Percentiles rank a stretch among this genome's conserved stretches.
These are phyloP conservation scores for Wakefieldia striispora DNA, from an alignment of 768 basidiomycete species.

Conservation along the genomic window DNA sequence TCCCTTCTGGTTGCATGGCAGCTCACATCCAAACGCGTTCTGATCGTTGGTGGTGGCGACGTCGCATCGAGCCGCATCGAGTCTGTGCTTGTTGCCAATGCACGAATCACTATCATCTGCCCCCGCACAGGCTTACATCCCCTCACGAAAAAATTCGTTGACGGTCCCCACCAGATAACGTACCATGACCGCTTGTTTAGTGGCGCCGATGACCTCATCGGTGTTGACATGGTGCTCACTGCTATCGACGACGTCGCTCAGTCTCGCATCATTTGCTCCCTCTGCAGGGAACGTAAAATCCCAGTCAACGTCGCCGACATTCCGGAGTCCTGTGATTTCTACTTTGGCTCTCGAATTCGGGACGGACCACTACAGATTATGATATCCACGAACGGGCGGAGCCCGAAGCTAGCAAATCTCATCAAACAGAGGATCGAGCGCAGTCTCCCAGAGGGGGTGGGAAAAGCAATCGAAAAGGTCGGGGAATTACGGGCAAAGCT, in stretches of 20 bases:
- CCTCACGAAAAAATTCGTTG: constrained; percentile 53
- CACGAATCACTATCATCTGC: constrained; percentile 72
- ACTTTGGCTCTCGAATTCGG: constrained; percentile 93
- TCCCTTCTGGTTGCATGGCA: constrained; percentile 95
- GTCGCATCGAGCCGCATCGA: constrained; percentile 88
- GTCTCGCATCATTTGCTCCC: constrained; percentile 67
- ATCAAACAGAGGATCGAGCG: constrained; percentile 68
- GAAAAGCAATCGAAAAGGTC: constrained; percentile 75
- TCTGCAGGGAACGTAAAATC: constrained; percentile 66
- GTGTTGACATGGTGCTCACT: constrained; percentile 84
- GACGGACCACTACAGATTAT: constrained; percentile 91
- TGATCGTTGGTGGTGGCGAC: constrained; percentile 92
- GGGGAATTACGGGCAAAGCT: constrained; percentile 71
- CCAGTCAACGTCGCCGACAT: constrained; percentile 97
- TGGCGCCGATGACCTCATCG: constrained; percentile 61
- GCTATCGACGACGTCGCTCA: constrained; percentile 82
- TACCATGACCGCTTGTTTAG: constrained; percentile 70
- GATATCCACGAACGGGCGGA: constrained; percentile 93
- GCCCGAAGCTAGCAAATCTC: constrained; percentile 86
- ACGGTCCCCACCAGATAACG: constrained; percentile 47
- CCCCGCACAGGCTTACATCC: constrained; percentile 66
- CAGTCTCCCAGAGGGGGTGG: constrained; percentile 68
- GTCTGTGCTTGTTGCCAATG: constrained; percentile 80
- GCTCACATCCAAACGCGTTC: constrained; percentile 76
- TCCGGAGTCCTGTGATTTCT: constrained; percentile 95